A percentile compares a stretch with the other conserved stretches of the same genome.
phyloP scores from a whole-genome alignment of 192 early-diverging fungal species.

The Entomortierella beljakovae region DNA sequence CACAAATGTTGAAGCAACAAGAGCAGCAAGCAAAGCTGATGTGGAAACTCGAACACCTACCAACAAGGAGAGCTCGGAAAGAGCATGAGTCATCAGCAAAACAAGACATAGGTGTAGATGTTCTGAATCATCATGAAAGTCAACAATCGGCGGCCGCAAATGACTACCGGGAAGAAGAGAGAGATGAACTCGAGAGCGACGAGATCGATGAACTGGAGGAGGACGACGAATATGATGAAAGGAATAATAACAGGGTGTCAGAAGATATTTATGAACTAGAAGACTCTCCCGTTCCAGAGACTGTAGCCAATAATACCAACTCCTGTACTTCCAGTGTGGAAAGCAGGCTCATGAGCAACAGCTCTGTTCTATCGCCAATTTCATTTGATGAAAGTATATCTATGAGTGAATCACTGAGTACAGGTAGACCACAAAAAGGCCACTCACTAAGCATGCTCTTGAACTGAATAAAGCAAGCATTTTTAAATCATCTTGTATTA shows the following conservation, averaged over 20 bases:
- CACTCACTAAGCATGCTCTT: constrained; percentile 4
- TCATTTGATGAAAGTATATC: background rate
- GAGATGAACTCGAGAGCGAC: background rate
- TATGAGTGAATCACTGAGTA: too few species aligned
- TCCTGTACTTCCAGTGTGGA: too few species aligned
- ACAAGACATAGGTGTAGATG: too few species aligned
- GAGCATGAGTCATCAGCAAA: background rate
- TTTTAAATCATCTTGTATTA: too few species aligned
- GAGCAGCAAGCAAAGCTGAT: constrained; percentile 15
- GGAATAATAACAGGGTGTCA: background rate
- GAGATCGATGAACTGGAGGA: too few species aligned
- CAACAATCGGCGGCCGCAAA: background rate
- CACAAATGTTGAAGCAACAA: constrained; percentile 14
- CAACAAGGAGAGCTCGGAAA: background rate
- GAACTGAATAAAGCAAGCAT: too few species aligned
- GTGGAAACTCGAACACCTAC: constrained; percentile 15
- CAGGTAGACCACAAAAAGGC: background rate
- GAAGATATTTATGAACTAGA: too few species aligned
- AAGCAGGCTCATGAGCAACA: too few species aligned
- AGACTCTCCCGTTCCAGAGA: too few species aligned
- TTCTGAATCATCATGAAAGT: background rate
- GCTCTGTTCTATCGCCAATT: too few species aligned
- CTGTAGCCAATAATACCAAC: too few species aligned
- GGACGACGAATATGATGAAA: background rate
- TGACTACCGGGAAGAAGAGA: background rate